Conservation (phyloP, 2,329 filamentous ascomycete genomes). For the Parafenestella ontariensis region DNA sequence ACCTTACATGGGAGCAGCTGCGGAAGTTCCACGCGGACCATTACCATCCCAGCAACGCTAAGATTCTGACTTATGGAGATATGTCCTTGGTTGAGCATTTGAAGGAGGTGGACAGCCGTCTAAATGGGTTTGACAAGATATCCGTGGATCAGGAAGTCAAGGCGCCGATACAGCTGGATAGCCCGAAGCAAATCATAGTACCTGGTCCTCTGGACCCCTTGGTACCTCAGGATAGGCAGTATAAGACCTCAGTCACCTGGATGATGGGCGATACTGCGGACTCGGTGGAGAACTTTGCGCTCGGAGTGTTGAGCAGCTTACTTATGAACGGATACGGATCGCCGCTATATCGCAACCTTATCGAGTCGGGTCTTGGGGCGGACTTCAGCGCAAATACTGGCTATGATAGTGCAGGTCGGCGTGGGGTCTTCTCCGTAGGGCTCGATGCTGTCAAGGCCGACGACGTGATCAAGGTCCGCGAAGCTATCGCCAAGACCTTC, state of each 20-base stretch:
- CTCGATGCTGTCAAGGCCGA: conserved; percentile 86
- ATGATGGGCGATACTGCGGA: conserved; percentile 83
- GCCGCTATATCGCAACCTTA: conserved; percentile 84
- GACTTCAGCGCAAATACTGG: conserved; percentile 96
- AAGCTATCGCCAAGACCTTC: conserved; percentile 75
- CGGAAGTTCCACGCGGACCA: conserved; percentile 88
- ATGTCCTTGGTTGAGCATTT: conserved; percentile 86
- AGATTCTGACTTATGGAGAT: conserved; percentile 93
- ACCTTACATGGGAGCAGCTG: conserved; percentile 89
- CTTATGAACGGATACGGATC: conserved; percentile 95
- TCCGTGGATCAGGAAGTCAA: conserved; percentile 76
- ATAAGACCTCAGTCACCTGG: conserved; percentile 95
- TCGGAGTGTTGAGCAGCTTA: conserved; percentile 81
- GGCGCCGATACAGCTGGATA: conserved; percentile 73
- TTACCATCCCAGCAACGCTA: conserved; percentile 97
- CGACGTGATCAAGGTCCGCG: conserved; percentile 78
- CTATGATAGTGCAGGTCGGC: conserved; percentile 79
- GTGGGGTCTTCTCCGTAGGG: conserved; percentile 87
- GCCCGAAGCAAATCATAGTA: conserved; percentile 73
- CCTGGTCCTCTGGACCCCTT: conserved; percentile 86
- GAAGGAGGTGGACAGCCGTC: conserved; percentile 75
- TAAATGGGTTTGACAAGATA: conserved; percentile 76
- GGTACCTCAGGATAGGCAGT: conserved; percentile 83
- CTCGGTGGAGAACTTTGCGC: conserved; percentile 84
- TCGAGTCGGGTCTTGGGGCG: conserved; percentile 87